Base-by-base conservation (phyloP, 768 basidiomycete species). In the Favolaschia claudopus region DNA sequence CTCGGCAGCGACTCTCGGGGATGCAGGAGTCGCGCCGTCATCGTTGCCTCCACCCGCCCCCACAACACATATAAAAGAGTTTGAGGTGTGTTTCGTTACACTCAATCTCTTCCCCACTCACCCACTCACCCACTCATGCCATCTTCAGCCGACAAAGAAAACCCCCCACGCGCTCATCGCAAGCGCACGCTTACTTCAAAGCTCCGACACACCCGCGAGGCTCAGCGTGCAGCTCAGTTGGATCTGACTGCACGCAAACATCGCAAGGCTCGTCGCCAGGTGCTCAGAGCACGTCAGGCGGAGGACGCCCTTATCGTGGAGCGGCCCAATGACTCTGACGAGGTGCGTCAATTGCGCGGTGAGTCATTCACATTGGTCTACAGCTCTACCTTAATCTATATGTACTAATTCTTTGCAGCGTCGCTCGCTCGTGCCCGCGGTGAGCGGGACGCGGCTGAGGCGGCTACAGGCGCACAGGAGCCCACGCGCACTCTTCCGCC, bases 271-370 rank as follows among this genome's bases (percentile, higher is more conserved):
- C 5, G 20, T 1, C 53, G 34, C 33, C 20, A 19, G 34, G 43
- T 22, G 25, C 34, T 55, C n/a, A 36, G 38, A 22, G 12, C 44
- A 15, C 53, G 53, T 15, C 43, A 55, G 12, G 37, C 44, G 10
- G 43, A 55, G 53, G 38, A 4, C 46, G 25, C 33, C 9, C 43
- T 55, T 12, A 55, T 38, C 25, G 53, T 45, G n/a, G 43, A 55
- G 12, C 43, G 34, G 7, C 33, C 53, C 19, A 44, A 31, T 2
- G 53, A 55, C 19, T 45, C 33, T 17, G n/a, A 20, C 5, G 42
- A 55, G 53, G 19, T 55, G 7, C 53, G n/a, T n/a, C n/a, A n/a
- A n/a, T n/a, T n/a, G n/a, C n/a, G n/a, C n/a, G n/a, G n/a, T n/a
- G n/a, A n/a, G n/a, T n/a, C n/a, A n/a, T n/a, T n/a, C n/a, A n/a